Conservation (phyloP, 371 early-diverging fungal species). For the Haplosporangium sp. region DNA sequence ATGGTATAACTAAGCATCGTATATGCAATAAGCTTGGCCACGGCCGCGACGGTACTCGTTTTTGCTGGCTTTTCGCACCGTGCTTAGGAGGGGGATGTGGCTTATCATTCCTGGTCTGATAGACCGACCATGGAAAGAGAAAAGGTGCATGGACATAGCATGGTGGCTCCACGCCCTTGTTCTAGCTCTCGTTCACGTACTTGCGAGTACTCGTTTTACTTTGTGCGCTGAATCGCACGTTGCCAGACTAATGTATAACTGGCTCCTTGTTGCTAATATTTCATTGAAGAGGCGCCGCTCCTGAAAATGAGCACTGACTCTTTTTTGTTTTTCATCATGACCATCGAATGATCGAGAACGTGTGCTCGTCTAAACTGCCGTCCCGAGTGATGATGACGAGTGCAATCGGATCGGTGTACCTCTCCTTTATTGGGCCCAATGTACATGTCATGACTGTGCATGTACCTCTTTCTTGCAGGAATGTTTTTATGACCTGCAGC, state of each 20-base stretch:
- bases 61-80: too few relatives aligned
- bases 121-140: too few relatives aligned
- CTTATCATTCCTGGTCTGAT: too few relatives aligned
- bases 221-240: too few relatives aligned
- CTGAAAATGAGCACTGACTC: background rate
- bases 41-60: too few relatives aligned
- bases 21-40: too few relatives aligned
- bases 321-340: background rate
- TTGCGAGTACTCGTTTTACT: too few relatives aligned
- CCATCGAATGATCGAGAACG: background rate
- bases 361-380: background rate
- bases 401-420: slow-evolving; percentile 5
- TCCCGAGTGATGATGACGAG: background rate
- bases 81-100: too few relatives aligned
- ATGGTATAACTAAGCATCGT: too few relatives aligned
- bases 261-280: background rate
- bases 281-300: slow-evolving; percentile 1
- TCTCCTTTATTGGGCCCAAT: background rate
- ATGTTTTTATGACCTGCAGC: background rate
- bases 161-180: too few relatives aligned
- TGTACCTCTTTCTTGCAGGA: background rate
- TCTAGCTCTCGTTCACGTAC: too few relatives aligned
- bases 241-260: background rate
- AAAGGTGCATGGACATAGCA: too few relatives aligned
- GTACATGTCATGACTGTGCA: background rate